Conservation (phyloP, 257 asterid genomes). For the Salvia splendens region DNA sequence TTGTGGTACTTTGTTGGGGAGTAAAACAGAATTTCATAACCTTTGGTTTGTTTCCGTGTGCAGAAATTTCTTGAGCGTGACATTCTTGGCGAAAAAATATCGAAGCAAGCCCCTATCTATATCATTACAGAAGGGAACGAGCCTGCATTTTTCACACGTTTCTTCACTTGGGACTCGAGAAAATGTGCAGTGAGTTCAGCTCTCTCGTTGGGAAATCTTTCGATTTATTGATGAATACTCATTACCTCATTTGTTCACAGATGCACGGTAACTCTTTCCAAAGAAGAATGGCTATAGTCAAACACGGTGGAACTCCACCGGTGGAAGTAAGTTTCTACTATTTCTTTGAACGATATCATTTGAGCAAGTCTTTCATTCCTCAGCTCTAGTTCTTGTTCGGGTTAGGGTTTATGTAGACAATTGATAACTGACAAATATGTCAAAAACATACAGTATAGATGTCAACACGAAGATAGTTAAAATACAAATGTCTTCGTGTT, state of each 20-base stretch:
- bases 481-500: too few relatives aligned
- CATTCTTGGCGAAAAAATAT: constrained; percentile 51
- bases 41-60: constrained; percentile 17
- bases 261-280: constrained; percentile 88
- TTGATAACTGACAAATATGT: too few relatives aligned
- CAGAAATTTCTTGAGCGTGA: constrained; percentile 69
- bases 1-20: not conserved
- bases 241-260: constrained; percentile 39
- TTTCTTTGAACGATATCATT: too few relatives aligned
- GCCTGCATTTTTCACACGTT: constrained; percentile 75
- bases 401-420: too few relatives aligned
- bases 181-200: constrained; percentile 57
- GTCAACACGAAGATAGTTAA: too few relatives aligned
- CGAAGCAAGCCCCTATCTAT: constrained; percentile 61
- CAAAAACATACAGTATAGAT: too few relatives aligned
- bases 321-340: constrained; percentile 42
- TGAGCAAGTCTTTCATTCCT: too few relatives aligned
- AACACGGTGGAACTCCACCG: constrained; percentile 48
- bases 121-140: constrained; percentile 72
- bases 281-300: constrained; percentile 69
- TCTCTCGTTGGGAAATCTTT: constrained; percentile 3
- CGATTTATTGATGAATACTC: constrained; percentile 8
- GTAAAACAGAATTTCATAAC: too few relatives aligned
- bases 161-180: constrained; percentile 77
- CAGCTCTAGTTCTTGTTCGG: too few relatives aligned